Evolutionary conservation across 345 rosid genomes (phyloP).

Genomic region (Arabidopsis arenosa): DNA sequence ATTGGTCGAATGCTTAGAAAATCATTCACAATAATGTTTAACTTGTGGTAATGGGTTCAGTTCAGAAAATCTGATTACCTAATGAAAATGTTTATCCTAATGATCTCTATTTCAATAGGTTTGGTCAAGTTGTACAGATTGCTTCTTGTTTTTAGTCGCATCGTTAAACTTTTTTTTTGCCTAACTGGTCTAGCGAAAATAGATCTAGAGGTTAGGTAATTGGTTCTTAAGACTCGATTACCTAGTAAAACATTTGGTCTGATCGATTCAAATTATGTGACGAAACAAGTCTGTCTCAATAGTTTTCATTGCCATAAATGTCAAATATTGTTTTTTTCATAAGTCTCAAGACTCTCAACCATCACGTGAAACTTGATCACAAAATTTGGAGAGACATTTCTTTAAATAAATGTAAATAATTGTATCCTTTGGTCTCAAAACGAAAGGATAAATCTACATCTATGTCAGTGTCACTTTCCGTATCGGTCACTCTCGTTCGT

Average conservation of each 20-base stretch:
- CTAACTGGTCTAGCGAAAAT: neutral
- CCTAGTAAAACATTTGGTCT: neutral
- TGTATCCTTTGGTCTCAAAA: slow-evolving; percentile 3
- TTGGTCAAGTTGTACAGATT: neutral
- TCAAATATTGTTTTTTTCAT: neutral
- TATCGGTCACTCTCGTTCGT: slow-evolving; percentile 20
- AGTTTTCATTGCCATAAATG: slow-evolving; percentile 31
- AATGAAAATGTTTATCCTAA: neutral
- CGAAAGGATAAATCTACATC: neutral
- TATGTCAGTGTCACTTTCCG: slow-evolving; percentile 9
- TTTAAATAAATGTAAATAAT: neutral
- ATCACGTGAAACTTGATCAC: slow-evolving; percentile 41
- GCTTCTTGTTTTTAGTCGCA: neutral
- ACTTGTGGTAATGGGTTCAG: slow-evolving; percentile 7
- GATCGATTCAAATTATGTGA: slow-evolving; percentile 23
- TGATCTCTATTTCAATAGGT: slow-evolving; percentile 1
- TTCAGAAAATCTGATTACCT: neutral
- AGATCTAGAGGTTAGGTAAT: neutral
- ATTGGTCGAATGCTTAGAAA: neutral
- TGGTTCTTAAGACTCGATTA: neutral
- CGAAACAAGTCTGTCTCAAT: slow-evolving; percentile 16
- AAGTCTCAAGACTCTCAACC: slow-evolving; percentile 1
- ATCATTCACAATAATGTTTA: too few relatives aligned
- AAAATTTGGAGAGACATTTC: neutral
- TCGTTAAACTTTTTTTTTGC: neutral